Evolutionary conservation across 2,329 filamentous ascomycete genomes (phyloP).

Genomic region (Stemphylium beticola): DNA sequence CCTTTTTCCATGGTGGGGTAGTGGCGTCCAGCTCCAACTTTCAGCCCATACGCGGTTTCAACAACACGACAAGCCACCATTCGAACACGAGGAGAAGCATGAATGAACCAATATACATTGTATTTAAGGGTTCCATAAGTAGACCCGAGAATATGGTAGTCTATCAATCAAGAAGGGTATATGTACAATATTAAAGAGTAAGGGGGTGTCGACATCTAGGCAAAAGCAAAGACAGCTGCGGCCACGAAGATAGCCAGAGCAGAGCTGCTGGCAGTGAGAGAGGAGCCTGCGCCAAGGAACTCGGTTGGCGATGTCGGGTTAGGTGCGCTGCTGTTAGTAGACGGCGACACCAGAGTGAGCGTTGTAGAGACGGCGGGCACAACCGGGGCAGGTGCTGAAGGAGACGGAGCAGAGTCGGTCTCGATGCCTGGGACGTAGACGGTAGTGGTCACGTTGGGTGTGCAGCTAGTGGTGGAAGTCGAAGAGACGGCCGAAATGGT

Average conservation of each 20-base stretch:
- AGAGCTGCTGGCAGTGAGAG: slow-evolving; percentile 24
- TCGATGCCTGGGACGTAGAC: slow-evolving; percentile 31
- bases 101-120: slow-evolving; percentile 4
- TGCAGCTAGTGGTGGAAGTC: slow-evolving; percentile 12
- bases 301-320: slow-evolving; percentile 20
- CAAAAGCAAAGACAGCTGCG: slow-evolving; percentile 26
- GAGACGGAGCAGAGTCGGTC: slow-evolving; percentile 6
- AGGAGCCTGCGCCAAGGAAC: slow-evolving; percentile 30
- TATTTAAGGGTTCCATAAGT: slow-evolving; percentile 1
- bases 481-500: not conserved
- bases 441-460: slow-evolving; percentile 33
- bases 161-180: slow-evolving; percentile 14
- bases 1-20: slow-evolving; percentile 17
- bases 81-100: no score
- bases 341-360: slow-evolving; percentile 20
- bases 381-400: slow-evolving; percentile 8
- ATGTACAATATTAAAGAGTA: slow-evolving; percentile 10
- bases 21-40: not conserved
- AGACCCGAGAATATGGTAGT: slow-evolving; percentile 1
- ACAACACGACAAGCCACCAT: no score
- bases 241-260: slow-evolving; percentile 27
- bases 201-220: slow-evolving; percentile 23
- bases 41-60: not conserved
- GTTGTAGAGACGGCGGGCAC: slow-evolving; percentile 21
- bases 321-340: slow-evolving; percentile 32